phyloP scores from a whole-genome alignment of 2,329 filamentous ascomycete species.

The Tolypocladium guangdongense region DNA sequence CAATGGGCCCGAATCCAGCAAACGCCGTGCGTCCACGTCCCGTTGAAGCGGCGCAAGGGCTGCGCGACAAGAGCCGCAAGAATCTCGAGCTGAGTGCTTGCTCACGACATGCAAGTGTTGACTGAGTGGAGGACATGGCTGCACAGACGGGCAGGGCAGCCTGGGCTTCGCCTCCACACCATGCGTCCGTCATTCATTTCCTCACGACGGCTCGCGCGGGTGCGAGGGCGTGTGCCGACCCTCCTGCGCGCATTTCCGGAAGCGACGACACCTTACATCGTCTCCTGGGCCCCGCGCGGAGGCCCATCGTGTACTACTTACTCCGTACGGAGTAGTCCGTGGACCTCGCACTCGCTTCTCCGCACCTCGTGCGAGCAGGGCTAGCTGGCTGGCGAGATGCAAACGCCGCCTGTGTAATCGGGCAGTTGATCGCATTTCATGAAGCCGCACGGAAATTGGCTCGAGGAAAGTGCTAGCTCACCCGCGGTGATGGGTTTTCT shows the following conservation, averaged over 20 bases:
- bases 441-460: no score
- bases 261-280: background rate
- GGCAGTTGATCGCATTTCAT: background rate
- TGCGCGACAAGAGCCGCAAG: background rate
- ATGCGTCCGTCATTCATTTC: background rate
- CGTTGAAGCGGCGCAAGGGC: background rate
- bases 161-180: background rate
- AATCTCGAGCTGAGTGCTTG: background rate
- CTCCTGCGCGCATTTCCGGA: background rate
- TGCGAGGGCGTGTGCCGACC: background rate
- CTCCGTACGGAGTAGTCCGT: background rate
- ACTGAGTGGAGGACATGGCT: background rate
- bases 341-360: background rate
- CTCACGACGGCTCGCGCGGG: background rate
- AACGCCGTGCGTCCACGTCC: background rate
- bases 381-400: background rate
- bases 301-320: background rate
- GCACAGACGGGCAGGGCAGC: background rate
- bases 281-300: background rate
- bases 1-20: background rate
- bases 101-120: background rate
- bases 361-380: background rate
- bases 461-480: background rate
- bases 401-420: background rate
- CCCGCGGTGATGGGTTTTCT: background rate